Evolutionary conservation across 1,139 yeast genomes (phyloP), one percentile per base, ranked within the genome.

Genomic region (Scheffersomyces cryptocercus): DNA sequence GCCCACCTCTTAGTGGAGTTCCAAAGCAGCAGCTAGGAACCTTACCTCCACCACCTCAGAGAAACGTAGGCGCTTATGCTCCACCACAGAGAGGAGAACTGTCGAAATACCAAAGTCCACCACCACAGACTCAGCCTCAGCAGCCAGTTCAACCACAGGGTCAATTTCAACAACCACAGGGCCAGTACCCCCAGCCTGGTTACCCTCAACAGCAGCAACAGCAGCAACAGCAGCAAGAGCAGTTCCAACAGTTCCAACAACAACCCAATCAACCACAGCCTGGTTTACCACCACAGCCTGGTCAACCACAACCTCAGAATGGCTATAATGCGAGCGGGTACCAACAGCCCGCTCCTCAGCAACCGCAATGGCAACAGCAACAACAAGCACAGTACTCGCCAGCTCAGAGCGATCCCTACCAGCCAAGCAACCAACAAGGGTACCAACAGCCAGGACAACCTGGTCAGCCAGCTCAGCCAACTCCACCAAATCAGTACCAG

Each of bases 1-100:
- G 53, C 32, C 44, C 55, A 12, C 47, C 56, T 16, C 31, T 47
- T 39, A 67, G 74, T 12, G 37, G 67, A 37, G 44, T 57, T 1
- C 50, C 68, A 2, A 53, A 70, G 36, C 61, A 58, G 29, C 75
- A 75, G 49, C 75, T 81, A 7, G 52, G 56, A 4, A 45, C 62
- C 10, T 71, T 80, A 45, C 83, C 85, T 10, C 75, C 84, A 1
- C 86, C 85, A 1, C 86, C 85, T 0, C 61, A 53, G 52, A 67
- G 68, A 60, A 62, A 52, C 37, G 73, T 67, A 0, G 59, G 56
- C 0, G 47, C 65, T 1, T 38, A 39, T 35, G 51, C 16, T 3
- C 48, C 46, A 7, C 47, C 50, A 14, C 44, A 40, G 48, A 24
- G 37, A 7, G 45, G 44, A 11, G 44, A 40, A 8, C 38, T 45